phyloP scores from a whole-genome alignment of 139 green algal genomes.

The Closterium sp. region DNA sequence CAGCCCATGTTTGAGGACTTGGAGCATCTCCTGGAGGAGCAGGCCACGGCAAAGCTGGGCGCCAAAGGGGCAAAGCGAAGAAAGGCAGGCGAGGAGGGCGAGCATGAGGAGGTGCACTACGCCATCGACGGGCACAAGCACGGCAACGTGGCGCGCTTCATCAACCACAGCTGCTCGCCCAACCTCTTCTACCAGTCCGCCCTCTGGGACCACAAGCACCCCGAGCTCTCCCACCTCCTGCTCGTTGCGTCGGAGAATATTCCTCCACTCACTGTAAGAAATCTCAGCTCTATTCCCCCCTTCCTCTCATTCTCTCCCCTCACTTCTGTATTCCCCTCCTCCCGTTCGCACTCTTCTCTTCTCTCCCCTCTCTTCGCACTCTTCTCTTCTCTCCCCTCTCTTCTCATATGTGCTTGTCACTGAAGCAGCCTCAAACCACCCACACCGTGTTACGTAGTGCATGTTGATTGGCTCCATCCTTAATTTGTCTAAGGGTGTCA shows the following conservation, averaged over 20 bases:
- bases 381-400: background rate
- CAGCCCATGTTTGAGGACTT: background rate
- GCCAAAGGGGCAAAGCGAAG: no score
- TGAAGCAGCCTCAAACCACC: no score
- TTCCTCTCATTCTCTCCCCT: background rate
- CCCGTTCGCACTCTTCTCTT: background rate
- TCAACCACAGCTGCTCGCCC: constrained; percentile 97
- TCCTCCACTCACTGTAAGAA: background rate
- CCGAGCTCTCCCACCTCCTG: constrained; percentile 2
- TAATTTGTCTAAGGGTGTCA: no score
- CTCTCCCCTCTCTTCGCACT: background rate
- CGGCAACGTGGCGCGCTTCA: constrained; percentile 91
- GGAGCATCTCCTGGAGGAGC: background rate
- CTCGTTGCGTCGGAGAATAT: background rate
- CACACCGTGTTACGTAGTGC: no score
- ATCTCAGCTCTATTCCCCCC: background rate
- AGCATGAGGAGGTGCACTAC: constrained; percentile 52
- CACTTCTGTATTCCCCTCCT: background rate
- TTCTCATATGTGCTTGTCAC: no score
- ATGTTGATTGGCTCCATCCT: no score
- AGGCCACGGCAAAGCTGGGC: no score
- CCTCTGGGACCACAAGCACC: constrained; percentile 1
- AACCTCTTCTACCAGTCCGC: constrained; percentile 63
- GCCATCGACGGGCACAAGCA: constrained; percentile 85
- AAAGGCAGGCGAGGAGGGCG: no score